Conservation (phyloP, 805 yeast genomes). For the Pichia nanzhaoensis region DNA sequence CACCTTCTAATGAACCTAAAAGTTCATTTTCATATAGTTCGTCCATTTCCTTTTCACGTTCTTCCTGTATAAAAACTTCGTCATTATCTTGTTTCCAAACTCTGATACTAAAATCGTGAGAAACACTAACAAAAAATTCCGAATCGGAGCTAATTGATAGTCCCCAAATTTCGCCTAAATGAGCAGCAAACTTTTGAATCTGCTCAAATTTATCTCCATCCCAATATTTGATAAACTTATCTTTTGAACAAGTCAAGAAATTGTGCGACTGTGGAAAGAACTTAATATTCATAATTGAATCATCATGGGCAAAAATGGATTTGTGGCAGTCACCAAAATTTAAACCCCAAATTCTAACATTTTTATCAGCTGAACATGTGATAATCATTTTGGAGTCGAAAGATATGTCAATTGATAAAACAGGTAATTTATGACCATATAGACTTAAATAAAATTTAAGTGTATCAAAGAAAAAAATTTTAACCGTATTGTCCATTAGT, state of each 20-base stretch:
- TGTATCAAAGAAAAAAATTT: slow-evolving; percentile 82
- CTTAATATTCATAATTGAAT: slow-evolving; percentile 81
- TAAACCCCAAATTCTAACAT: slow-evolving; percentile 96
- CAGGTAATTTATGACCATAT: slow-evolving; percentile 96
- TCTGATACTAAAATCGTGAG: slow-evolving; percentile 91
- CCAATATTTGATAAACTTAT: slow-evolving; percentile 89
- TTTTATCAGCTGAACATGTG: slow-evolving; percentile 95
- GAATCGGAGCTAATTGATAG: slow-evolving; percentile 73
- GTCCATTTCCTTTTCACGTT: slow-evolving; percentile 91
- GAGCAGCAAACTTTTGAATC: slow-evolving; percentile 79
- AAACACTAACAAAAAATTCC: slow-evolving; percentile 64
- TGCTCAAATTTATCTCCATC: slow-evolving; percentile 97
- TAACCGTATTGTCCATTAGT: slow-evolving; percentile 88
- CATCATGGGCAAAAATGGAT: slow-evolving; percentile 95
- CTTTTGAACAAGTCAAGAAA: slow-evolving; percentile 87
- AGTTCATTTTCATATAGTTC: slow-evolving; percentile 82
- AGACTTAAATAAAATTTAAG: slow-evolving; percentile 81
- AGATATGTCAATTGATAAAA: slow-evolving; percentile 85
- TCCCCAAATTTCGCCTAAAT: slow-evolving; percentile 93
- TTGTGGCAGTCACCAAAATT: slow-evolving; percentile 99
- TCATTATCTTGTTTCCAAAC: slow-evolving; percentile 93
- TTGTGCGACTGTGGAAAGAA: slow-evolving; percentile 84
- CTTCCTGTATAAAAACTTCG: slow-evolving; percentile 95
- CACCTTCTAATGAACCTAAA: slow-evolving; percentile 62
- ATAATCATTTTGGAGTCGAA: slow-evolving; percentile 79